phyloP scores from a whole-genome alignment of 2,329 filamentous ascomycete genomes.

The Davidsoniella australis region DNA sequence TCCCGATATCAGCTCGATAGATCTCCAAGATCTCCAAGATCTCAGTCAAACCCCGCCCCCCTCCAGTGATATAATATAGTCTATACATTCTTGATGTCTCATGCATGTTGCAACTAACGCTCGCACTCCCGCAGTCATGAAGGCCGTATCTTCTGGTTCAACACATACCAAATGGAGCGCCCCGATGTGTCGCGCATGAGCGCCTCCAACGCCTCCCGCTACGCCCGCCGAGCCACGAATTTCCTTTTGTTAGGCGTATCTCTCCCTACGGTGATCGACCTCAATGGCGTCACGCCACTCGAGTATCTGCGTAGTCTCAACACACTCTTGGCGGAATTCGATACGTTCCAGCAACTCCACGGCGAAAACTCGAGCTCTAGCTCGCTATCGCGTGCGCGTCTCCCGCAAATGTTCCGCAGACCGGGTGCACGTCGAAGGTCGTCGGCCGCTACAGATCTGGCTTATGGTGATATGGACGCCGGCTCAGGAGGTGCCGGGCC shows the following conservation, averaged over 20 bases:
- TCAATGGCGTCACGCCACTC: constrained; percentile 59
- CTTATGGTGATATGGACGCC: constrained; percentile 17
- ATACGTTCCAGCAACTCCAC: constrained; percentile 79
- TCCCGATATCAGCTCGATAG: not conserved
- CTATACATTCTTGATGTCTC: not conserved
- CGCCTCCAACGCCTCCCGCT: constrained; percentile 68
- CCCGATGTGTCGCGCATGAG: constrained; percentile 64
- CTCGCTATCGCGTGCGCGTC: constrained; percentile 57
- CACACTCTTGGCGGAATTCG: constrained; percentile 75
- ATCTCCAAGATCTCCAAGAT: too few relatives aligned
- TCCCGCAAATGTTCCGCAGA: constrained; percentile 71
- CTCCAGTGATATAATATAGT: not conserved
- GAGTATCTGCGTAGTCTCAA: constrained; percentile 83
- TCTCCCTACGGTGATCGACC: constrained; percentile 73
- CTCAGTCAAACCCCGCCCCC: not conserved
- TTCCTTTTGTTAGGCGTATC: constrained; percentile 86
- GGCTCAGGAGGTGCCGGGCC: constrained; percentile 16
- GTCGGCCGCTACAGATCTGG: constrained; percentile 27
- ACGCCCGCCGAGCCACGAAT: constrained; percentile 80
- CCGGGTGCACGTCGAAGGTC: constrained; percentile 36
- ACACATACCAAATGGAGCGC: constrained; percentile 82
- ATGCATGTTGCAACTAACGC: not conserved
- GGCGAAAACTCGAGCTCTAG: constrained; percentile 56
- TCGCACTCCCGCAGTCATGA: constrained; percentile 52
- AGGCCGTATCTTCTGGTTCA: constrained; percentile 94